phyloP scores from a whole-genome alignment of 108 stramenopile species.

The Cylindrotheca closterium region DNA sequence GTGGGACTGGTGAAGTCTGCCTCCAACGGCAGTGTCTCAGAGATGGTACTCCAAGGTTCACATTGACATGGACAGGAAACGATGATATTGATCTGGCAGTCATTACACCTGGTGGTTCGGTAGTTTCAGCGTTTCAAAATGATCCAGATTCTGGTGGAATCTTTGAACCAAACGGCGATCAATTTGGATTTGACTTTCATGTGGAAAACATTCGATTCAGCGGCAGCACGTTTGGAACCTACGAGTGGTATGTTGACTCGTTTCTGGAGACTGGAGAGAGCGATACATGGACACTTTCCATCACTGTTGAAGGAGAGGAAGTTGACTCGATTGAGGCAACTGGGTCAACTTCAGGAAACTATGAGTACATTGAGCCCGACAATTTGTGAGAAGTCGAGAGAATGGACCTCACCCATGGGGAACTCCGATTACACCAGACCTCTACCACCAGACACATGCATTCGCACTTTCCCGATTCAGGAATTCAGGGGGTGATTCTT shows the following conservation, averaged over 20 bases:
- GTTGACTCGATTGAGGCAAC: constrained; percentile 11
- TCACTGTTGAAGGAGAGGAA: constrained; percentile 19
- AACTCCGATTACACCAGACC: too few species aligned
- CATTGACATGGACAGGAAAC: constrained; percentile 30
- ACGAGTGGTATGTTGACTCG: constrained; percentile 24
- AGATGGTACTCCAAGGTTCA: constrained; percentile 32
- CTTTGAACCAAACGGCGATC: constrained; percentile 8
- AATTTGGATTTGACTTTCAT: constrained; percentile 22
- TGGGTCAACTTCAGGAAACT: constrained; percentile 10
- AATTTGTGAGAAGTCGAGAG: too few species aligned
- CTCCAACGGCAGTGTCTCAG: constrained; percentile 30
- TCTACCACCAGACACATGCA: too few species aligned
- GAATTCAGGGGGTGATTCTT: too few species aligned
- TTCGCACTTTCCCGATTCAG: too few species aligned
- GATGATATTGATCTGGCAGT: constrained; percentile 27
- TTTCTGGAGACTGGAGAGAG: constrained; percentile 12
- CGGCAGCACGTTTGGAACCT: constrained; percentile 11
- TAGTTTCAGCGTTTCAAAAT: constrained; percentile 6
- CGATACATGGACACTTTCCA: constrained; percentile 27
- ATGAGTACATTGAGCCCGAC: too few species aligned
- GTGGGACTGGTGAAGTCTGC: constrained; percentile 20
- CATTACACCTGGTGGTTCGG: constrained; percentile 8
- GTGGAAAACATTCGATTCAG: constrained; percentile 30
- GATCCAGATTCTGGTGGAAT: constrained; percentile 23
- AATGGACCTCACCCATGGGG: too few species aligned